phyloP scores from a whole-genome alignment of 2,329 filamentous ascomycete genomes.

The Colletotrichum neosansevieriae region DNA sequence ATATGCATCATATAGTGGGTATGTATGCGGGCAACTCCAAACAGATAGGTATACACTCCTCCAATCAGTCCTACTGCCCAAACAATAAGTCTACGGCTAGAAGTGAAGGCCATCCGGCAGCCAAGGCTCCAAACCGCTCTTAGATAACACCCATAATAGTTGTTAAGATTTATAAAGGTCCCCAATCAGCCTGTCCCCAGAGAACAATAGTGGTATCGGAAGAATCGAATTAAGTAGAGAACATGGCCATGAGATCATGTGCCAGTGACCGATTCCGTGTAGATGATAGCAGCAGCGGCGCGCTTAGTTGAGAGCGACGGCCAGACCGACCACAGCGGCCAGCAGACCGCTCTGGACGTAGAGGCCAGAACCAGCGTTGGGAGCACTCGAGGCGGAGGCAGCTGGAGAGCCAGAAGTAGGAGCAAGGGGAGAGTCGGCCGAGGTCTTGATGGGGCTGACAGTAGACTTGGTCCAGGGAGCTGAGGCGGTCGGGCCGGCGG shows the following conservation, averaged over 20 bases:
- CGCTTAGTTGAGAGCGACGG: slow-evolving; percentile 49
- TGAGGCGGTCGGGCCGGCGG: slow-evolving; percentile 43
- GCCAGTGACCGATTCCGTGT: neutral
- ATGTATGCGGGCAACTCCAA: slow-evolving; percentile 32
- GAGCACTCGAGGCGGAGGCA: slow-evolving; percentile 42
- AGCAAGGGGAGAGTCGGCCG: slow-evolving; percentile 32
- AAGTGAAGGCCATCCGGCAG: slow-evolving; percentile 40
- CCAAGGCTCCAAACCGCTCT: slow-evolving; percentile 31
- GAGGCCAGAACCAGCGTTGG: slow-evolving; percentile 50
- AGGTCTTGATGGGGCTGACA: slow-evolving; percentile 40
- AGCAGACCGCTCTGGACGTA: slow-evolving; percentile 55
- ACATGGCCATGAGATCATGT: slow-evolving; percentile 19
- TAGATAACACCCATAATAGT: slow-evolving; percentile 15
- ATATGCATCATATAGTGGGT: slow-evolving; percentile 38
- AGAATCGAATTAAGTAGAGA: slow-evolving; percentile 39
- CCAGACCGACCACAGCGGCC: slow-evolving; percentile 54
- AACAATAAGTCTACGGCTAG: slow-evolving; percentile 31
- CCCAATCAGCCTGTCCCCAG: slow-evolving; percentile 45
- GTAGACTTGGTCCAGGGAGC: slow-evolving; percentile 44
- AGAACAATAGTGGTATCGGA: slow-evolving; percentile 43
- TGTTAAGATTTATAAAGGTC: slow-evolving; percentile 30
- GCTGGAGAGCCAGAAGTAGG: slow-evolving; percentile 43
- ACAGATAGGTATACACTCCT: slow-evolving; percentile 35
- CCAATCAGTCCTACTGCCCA: slow-evolving; percentile 18
- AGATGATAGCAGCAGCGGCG: slow-evolving; percentile 43